Conservation (phyloP, 2,329 filamentous ascomycete species). For the Aspergillus caelatus region DNA sequence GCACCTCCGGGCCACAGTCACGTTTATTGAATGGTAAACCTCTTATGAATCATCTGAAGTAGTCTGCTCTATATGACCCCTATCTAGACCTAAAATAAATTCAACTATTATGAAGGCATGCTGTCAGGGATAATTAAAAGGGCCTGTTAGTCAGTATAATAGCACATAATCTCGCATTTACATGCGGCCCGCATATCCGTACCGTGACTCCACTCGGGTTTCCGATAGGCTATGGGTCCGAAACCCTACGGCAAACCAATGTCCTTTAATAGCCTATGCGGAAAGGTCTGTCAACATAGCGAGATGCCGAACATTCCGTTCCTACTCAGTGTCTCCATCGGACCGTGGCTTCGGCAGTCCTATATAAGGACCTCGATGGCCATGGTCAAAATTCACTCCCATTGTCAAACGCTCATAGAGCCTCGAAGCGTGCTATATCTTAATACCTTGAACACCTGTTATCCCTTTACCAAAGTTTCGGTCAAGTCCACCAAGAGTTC, state of each 20-base stretch:
- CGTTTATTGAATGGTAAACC: too few species aligned
- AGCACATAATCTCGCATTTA: too few species aligned
- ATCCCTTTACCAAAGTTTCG: slow-evolving; percentile 6
- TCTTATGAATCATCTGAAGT: too few species aligned
- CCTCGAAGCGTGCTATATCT: background rate
- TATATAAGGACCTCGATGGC: background rate
- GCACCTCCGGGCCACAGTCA: too few species aligned
- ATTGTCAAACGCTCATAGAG: background rate
- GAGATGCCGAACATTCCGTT: background rate
- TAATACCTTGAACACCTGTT: background rate
- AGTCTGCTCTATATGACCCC: accelerated
- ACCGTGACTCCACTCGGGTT: background rate
- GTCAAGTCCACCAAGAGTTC: background rate
- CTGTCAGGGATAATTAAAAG: background rate
- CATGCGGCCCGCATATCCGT: too few species aligned
- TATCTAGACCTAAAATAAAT: background rate
- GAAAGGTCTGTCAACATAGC: background rate
- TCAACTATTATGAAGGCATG: background rate
- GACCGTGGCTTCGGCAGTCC: background rate
- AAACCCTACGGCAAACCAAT: background rate
- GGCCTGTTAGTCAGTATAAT: background rate
- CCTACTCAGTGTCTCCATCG: background rate
- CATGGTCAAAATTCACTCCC: background rate
- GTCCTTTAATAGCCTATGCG: background rate
- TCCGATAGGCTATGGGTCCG: background rate